phyloP scores from a whole-genome alignment of 2,329 filamentous ascomycete species.

The Chaetomiaceae sp. region DNA sequence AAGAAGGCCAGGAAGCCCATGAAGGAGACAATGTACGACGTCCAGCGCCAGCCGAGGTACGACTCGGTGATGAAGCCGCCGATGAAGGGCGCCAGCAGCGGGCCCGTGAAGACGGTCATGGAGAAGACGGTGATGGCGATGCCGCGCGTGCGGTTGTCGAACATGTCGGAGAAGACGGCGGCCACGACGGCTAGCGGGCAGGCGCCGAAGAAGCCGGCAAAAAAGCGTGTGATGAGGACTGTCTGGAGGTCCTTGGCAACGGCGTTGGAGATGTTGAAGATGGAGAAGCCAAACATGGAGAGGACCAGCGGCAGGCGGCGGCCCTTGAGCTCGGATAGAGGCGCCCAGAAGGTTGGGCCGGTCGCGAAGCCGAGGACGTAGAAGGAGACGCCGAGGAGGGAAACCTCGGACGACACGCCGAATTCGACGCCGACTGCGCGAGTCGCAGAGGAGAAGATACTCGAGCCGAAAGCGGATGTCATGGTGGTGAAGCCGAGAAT shows the following conservation, averaged over 20 bases:
- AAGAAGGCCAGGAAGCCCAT: slow-evolving; percentile 59
- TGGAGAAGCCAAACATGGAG: slow-evolving; percentile 64
- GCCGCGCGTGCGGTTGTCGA: slow-evolving; percentile 59
- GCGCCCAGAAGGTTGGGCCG: slow-evolving; percentile 64
- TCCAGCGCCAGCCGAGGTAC: slow-evolving; percentile 69
- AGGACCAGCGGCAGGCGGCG: slow-evolving; percentile 58
- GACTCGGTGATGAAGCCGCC: slow-evolving; percentile 63
- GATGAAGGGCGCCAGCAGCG: slow-evolving; percentile 63
- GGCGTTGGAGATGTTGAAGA: slow-evolving; percentile 63
- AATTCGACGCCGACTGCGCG: slow-evolving; percentile 53
- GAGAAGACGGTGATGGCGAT: slow-evolving; percentile 55
- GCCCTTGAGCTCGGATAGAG: slow-evolving; percentile 67
- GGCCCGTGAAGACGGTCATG: slow-evolving; percentile 62
- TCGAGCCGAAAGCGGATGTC: slow-evolving; percentile 66
- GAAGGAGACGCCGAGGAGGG: slow-evolving; percentile 61
- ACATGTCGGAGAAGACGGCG: slow-evolving; percentile 69
- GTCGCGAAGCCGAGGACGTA: slow-evolving; percentile 67
- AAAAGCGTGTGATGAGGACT: slow-evolving; percentile 68
- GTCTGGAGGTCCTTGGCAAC: slow-evolving; percentile 65
- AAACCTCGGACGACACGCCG: slow-evolving; percentile 57
- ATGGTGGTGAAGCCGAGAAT: slow-evolving; percentile 72
- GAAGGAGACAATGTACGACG: slow-evolving; percentile 58
- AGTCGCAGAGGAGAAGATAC: slow-evolving; percentile 68
- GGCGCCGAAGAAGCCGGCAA: slow-evolving; percentile 67
- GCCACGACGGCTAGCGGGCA: slow-evolving; percentile 65